phyloP scores from a whole-genome alignment of 352 stramenopile genomes.

The Pythium brassicae region DNA sequence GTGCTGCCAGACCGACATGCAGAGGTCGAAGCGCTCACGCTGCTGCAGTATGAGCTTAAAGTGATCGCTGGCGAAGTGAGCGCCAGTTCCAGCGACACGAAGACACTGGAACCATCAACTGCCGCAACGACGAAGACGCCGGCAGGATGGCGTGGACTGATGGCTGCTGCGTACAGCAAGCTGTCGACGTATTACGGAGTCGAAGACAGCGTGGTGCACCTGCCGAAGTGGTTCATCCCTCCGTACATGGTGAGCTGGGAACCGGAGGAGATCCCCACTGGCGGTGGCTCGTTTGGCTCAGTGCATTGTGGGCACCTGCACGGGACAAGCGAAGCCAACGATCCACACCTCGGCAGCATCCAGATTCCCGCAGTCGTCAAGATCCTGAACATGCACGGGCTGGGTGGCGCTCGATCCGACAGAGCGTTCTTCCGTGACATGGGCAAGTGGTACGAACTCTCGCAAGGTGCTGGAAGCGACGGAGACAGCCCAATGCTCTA shows the following conservation, averaged over 20 bases:
- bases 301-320: background rate
- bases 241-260: constrained; percentile 6
- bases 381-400: background rate
- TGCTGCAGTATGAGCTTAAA: background rate
- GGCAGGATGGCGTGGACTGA: background rate
- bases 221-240: constrained; percentile 1
- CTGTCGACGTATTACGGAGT: background rate
- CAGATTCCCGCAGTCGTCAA: background rate
- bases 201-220: background rate
- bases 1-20: background rate
- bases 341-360: background rate
- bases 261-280: background rate
- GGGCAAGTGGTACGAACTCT: background rate
- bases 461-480: background rate
- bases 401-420: constrained; percentile 2
- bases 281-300: background rate
- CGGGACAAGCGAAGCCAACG: background rate
- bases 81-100: background rate
- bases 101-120: background rate
- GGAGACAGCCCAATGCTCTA: background rate
- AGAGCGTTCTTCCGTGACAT: constrained; percentile 1
- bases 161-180: background rate
- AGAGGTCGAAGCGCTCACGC: background rate
- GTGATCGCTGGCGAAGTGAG: background rate
- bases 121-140: background rate